Percentiles rank a stretch among this genome's conserved stretches.
These are phyloP conservation scores for Coemansia sp. DNA, from an alignment of 192 early-diverging fungal genomes.

Conservation along the genomic window DNA sequence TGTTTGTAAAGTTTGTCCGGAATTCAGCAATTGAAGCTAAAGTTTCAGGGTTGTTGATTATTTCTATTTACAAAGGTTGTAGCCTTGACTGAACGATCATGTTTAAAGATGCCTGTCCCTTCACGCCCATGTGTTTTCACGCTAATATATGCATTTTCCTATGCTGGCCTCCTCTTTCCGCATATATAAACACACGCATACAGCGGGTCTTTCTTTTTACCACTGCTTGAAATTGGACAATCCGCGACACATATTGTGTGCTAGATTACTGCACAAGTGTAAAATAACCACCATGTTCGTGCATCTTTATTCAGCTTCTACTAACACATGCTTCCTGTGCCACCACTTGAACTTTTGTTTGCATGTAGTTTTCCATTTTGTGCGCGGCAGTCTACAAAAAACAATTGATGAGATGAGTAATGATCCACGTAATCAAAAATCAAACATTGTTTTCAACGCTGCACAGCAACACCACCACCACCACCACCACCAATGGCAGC, in stretches of 20 bases:
- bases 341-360: background rate
- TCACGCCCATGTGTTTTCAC: background rate
- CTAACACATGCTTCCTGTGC: background rate
- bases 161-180: background rate
- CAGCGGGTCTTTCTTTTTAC: too few relatives aligned
- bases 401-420: background rate
- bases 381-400: background rate
- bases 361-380: constrained; percentile 2
- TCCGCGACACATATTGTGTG: too few relatives aligned
- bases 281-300: too few relatives aligned
- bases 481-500: background rate
- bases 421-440: too few relatives aligned
- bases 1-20: background rate
- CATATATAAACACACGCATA: background rate
- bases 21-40: background rate
- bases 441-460: background rate
- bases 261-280: too few relatives aligned
- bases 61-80: background rate
- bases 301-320: too few relatives aligned
- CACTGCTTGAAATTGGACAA: too few relatives aligned
- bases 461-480: background rate
- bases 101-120: background rate
- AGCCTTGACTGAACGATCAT: background rate
- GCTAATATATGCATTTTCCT: background rate
- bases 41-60: background rate